Conservation (phyloP, 768 basidiomycete genomes). For the Calocera viscosa region DNA sequence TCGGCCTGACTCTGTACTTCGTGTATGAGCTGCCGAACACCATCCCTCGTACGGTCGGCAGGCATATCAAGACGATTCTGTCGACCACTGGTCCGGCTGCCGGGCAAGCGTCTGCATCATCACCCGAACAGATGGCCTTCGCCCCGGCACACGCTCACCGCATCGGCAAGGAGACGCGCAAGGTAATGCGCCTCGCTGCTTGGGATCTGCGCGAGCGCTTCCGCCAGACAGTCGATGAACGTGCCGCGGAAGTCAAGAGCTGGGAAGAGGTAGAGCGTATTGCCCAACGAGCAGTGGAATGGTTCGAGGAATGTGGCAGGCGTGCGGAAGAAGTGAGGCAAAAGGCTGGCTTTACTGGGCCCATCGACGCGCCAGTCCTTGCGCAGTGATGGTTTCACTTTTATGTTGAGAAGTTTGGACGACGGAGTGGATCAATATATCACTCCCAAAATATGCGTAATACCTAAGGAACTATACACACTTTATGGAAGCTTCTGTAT, state of each 20-base stretch:
- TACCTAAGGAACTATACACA: background rate
- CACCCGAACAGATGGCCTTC: constrained; percentile 41
- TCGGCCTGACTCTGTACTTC: constrained; percentile 68
- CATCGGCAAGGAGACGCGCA: constrained; percentile 74
- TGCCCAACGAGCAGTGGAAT: constrained; percentile 56
- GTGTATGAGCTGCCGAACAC: constrained; percentile 76
- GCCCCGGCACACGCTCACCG: constrained; percentile 56
- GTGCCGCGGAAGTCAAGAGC: constrained; percentile 57
- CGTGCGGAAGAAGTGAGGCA: constrained; percentile 27
- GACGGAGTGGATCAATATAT: background rate
- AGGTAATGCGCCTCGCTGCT: constrained; percentile 78
- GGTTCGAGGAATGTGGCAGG: constrained; percentile 49
- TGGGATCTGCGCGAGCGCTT: constrained; percentile 85
- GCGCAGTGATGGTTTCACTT: background rate
- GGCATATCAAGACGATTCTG: constrained; percentile 61
- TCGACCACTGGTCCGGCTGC: constrained; percentile 29
- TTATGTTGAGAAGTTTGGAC: background rate
- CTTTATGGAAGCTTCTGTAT: background rate
- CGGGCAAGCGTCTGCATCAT: constrained; percentile 26
- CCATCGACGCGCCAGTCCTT: background rate
- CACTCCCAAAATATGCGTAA: constrained; percentile 6
- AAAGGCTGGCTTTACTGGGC: constrained; percentile 17
- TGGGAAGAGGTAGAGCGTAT: constrained; percentile 65
- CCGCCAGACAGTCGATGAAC: constrained; percentile 65
- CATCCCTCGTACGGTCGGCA: constrained; percentile 80